These are phyloP conservation scores for Stephanodiscus minutulus DNA, from an alignment of 108 stramenopile species.

Conservation along the genomic window DNA sequence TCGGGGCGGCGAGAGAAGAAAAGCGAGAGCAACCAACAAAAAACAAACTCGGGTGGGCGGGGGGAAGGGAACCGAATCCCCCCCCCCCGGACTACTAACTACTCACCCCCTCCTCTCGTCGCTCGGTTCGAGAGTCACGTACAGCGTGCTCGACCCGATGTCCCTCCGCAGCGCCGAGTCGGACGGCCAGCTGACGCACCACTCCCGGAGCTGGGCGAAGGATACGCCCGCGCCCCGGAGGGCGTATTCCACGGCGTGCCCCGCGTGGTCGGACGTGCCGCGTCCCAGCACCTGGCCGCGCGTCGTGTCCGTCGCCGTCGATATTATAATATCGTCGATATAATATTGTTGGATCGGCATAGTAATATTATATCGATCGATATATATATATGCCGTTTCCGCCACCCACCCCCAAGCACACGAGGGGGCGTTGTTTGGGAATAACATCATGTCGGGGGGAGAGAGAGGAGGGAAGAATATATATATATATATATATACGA, in stretches of 20 bases:
- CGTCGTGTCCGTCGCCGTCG: too few relatives aligned
- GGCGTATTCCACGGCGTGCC: slow-evolving; percentile 65
- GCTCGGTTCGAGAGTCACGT: slow-evolving; percentile 79
- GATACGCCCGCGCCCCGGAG: slow-evolving; percentile 63
- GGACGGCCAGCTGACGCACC: slow-evolving; percentile 78
- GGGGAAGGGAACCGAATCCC: too few relatives aligned
- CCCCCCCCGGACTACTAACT: too few relatives aligned
- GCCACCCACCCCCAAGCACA: too few relatives aligned
- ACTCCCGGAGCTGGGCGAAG: slow-evolving; percentile 70
- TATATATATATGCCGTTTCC: too few relatives aligned
- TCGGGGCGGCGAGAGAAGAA: too few relatives aligned
- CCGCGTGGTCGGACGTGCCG: slow-evolving; percentile 58
- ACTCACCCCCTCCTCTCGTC: slow-evolving; percentile 55
- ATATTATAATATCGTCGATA: too few relatives aligned
- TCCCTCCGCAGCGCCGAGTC: slow-evolving; percentile 56
- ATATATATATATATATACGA: neutral
- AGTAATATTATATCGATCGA: too few relatives aligned
- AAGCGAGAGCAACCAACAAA: too few relatives aligned
- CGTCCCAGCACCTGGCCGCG: slow-evolving; percentile 61
- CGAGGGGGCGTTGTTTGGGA: neutral
- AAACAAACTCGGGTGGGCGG: too few relatives aligned
- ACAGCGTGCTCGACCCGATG: slow-evolving; percentile 64
- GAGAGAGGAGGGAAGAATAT: neutral
- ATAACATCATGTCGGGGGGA: too few relatives aligned
- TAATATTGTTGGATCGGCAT: too few relatives aligned